Evolutionary conservation across 192 early-diverging fungal genomes (phyloP).

Genomic region (Coemansia reversa): DNA sequence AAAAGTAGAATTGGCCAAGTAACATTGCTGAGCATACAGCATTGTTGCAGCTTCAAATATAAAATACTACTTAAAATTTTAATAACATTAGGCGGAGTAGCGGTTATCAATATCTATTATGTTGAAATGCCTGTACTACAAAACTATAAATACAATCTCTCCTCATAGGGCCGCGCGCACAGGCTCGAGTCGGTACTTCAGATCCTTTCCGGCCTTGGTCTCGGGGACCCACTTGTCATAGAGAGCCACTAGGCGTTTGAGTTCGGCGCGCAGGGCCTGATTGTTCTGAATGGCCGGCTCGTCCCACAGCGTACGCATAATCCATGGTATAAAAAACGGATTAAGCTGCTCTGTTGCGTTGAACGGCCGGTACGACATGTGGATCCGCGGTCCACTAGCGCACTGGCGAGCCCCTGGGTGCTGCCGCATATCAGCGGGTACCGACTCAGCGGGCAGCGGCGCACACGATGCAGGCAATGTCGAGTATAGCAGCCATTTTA

Average conservation of each 20-base stretch:
- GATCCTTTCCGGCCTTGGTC: conserved; percentile 69
- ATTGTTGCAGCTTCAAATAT: not conserved
- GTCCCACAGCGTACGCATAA: conserved; percentile 80
- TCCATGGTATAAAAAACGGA: conserved; percentile 92
- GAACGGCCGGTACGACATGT: conserved; percentile 59
- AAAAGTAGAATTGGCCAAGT: too few species aligned
- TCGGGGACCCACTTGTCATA: conserved; percentile 82
- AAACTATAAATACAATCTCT: not conserved
- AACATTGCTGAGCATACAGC: too few species aligned
- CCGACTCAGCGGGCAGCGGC: conserved; percentile 7
- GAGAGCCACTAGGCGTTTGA: conserved; percentile 63
- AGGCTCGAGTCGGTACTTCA: conserved; percentile 91
- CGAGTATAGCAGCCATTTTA: conserved; percentile 55
- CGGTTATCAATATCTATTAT: too few species aligned
- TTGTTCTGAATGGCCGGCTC: conserved; percentile 63
- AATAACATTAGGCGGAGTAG: not conserved
- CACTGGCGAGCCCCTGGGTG: conserved; percentile 25
- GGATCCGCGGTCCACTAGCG: conserved; percentile 36
- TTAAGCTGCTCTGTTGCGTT: conserved; percentile 71
- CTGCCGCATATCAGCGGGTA: conserved; percentile 25
- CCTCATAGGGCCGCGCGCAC: conserved; percentile 63
- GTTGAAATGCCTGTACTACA: too few species aligned
- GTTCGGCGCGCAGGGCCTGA: conserved; percentile 59
- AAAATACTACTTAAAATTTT: not conserved
- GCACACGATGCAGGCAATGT: conserved; percentile 26